Conservation (phyloP, 2,329 filamentous ascomycete species). For the Magnaporthales sp. region DNA sequence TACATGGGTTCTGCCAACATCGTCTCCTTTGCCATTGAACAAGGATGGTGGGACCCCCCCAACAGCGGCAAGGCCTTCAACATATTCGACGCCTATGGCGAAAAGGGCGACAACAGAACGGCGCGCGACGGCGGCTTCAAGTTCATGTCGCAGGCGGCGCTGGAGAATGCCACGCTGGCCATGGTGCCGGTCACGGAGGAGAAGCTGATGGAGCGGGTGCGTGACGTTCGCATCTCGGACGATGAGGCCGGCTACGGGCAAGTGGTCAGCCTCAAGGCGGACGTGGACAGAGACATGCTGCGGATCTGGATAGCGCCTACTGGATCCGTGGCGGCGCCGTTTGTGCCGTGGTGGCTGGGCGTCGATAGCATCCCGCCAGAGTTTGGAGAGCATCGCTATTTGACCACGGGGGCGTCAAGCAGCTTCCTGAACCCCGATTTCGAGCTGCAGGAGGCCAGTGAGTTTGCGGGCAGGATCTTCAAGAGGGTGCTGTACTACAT, state of each 20-base stretch:
- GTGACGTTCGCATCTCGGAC: conserved; percentile 1
- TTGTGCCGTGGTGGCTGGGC: conserved; percentile 1
- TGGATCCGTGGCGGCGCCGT: background rate
- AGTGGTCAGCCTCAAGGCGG: conserved; percentile 1
- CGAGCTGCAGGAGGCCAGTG: conserved; percentile 2
- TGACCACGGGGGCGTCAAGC: conserved; percentile 1
- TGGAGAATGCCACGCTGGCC: conserved; percentile 2
- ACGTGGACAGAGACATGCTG: background rate
- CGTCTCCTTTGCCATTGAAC: conserved; percentile 2
- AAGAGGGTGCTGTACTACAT: conserved; percentile 3
- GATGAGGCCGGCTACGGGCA: conserved; percentile 3
- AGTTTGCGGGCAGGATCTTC: conserved; percentile 1
- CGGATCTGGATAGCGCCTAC: conserved; percentile 2
- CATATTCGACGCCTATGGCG: conserved; percentile 1
- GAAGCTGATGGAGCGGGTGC: conserved; percentile 3
- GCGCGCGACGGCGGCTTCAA: conserved; percentile 4
- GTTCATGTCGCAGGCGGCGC: conserved; percentile 1
- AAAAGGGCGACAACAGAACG: background rate
- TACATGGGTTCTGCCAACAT: conserved; percentile 1
- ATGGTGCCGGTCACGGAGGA: background rate
- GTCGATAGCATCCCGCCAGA: background rate
- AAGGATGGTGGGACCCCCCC: background rate
- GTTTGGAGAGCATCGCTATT: conserved; percentile 1
- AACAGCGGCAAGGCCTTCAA: background rate
- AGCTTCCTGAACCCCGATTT: conserved; percentile 2